A percentile compares a stretch with the other conserved stretches of the same genome.
Conservation (phyloP, 179 eudicot genomes). For the Silene noctiflora region DNA sequence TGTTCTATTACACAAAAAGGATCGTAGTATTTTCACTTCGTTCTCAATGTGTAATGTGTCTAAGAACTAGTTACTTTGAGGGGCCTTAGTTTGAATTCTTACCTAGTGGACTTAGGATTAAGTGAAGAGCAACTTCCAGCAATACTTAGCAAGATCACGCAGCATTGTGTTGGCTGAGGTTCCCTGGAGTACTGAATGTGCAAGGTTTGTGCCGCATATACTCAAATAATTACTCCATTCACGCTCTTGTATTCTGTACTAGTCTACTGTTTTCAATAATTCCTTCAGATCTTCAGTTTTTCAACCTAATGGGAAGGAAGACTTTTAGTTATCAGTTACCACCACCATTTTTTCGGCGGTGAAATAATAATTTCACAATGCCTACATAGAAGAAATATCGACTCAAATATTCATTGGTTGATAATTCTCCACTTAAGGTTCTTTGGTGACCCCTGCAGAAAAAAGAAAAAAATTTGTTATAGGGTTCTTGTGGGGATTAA, state of each 20-base stretch:
- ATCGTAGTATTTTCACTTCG: too few species aligned
- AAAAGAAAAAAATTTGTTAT: background rate
- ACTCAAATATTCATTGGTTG: constrained; percentile 2
- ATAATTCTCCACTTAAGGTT: background rate
- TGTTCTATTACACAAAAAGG: too few species aligned
- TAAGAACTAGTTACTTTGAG: constrained; percentile 14
- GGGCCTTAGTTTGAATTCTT: constrained; percentile 16
- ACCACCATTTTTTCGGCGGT: background rate
- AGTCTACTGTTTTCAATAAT: background rate
- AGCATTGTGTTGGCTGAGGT: constrained; percentile 20
- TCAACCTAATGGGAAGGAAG: background rate
- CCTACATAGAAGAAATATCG: background rate
- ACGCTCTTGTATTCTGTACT: background rate
- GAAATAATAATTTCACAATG: background rate
- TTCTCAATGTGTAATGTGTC: constrained; percentile 8
- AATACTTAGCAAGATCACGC: constrained; percentile 20
- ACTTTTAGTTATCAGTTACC: background rate
- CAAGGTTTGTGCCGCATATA: constrained; percentile 27
- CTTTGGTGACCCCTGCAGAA: background rate
- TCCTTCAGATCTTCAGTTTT: constrained; percentile 8
- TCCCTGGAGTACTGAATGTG: constrained; percentile 15
- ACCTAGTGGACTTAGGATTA: constrained; percentile 16
- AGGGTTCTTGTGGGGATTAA: background rate
- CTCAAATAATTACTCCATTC: constrained; percentile 14
- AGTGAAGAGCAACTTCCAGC: constrained; percentile 32